Percentiles rank a stretch among this genome's conserved stretches.
Evolutionary conservation across 371 early-diverging fungal genomes (phyloP).

Genomic region (Coemansia sp.): DNA sequence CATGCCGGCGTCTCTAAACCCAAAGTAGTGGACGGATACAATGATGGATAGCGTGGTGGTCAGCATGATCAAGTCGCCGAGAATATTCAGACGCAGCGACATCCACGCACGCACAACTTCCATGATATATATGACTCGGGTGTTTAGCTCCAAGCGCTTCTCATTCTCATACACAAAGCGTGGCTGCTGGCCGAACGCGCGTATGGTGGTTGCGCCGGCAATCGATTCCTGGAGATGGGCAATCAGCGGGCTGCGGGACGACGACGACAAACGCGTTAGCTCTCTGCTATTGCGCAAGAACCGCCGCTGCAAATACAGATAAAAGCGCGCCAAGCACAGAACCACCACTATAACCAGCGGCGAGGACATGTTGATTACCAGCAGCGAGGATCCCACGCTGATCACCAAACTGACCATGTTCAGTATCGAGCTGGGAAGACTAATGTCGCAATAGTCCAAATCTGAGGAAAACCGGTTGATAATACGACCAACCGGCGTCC

Average conservation of each 20-base stretch:
- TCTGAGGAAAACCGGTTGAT: too few relatives aligned
- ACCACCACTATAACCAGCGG: conserved; percentile 61
- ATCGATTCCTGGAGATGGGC: conserved; percentile 73
- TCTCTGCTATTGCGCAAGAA: conserved; percentile 65
- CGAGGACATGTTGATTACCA: conserved; percentile 60
- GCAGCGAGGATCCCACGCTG: conserved; percentile 14
- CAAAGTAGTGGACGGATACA: neutral
- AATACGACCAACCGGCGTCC: too few relatives aligned
- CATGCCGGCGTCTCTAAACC: neutral
- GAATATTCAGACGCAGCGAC: too few relatives aligned
- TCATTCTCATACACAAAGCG: conserved; percentile 76
- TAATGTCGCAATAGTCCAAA: too few relatives aligned
- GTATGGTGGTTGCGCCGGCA: conserved; percentile 73
- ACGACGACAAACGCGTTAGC: conserved; percentile 57
- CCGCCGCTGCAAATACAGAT: conserved; percentile 65
- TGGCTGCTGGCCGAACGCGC: conserved; percentile 69
- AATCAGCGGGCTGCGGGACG: conserved; percentile 75
- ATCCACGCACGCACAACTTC: too few relatives aligned
- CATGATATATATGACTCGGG: neutral
- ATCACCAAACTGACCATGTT: too few relatives aligned
- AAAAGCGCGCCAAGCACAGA: conserved; percentile 61
- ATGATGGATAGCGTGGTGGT: neutral
- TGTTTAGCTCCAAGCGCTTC: conserved; percentile 66
- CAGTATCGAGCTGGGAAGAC: too few relatives aligned
- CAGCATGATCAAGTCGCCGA: too few relatives aligned